Evolutionary conservation across 257 asterid species (phyloP).

Genomic region (Paulownia fortunei): DNA sequence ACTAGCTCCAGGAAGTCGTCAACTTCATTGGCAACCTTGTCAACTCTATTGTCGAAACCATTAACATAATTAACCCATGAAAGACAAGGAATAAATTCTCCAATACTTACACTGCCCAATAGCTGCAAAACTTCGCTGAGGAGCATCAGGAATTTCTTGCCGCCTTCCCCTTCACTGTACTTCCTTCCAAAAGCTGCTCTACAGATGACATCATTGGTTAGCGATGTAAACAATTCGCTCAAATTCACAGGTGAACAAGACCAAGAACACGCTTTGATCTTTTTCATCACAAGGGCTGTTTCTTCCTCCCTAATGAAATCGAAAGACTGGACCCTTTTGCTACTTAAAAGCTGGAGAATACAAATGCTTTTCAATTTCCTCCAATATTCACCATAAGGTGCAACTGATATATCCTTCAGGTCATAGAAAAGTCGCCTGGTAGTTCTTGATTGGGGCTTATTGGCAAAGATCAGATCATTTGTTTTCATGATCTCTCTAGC

Average conservation of each 20-base stretch:
- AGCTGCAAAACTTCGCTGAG: slow-evolving; percentile 38
- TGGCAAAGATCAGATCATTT: slow-evolving; percentile 54
- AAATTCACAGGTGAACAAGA: slow-evolving; percentile 36
- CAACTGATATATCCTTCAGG: slow-evolving; percentile 36
- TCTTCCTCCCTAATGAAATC: slow-evolving; percentile 47
- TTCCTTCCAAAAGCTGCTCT: slow-evolving; percentile 60
- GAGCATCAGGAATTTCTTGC: slow-evolving; percentile 37
- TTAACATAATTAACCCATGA: slow-evolving; percentile 48
- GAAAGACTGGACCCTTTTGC: slow-evolving; percentile 52
- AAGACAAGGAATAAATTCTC: slow-evolving; percentile 58
- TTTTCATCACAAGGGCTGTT: slow-evolving; percentile 38
- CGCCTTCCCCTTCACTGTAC: slow-evolving; percentile 42
- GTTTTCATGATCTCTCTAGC: slow-evolving; percentile 59
- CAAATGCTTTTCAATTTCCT: slow-evolving; percentile 48
- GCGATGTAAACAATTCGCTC: slow-evolving; percentile 31
- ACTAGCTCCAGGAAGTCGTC: slow-evolving; percentile 54
- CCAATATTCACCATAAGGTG: slow-evolving; percentile 62
- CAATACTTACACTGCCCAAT: slow-evolving; percentile 42
- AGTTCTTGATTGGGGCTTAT: slow-evolving; percentile 35
- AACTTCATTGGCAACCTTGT: slow-evolving; percentile 39
- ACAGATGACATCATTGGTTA: slow-evolving; percentile 48
- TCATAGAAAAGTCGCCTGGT: slow-evolving; percentile 34
- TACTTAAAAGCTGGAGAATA: slow-evolving; percentile 53
- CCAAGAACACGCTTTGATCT: slow-evolving; percentile 20
- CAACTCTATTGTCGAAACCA: slow-evolving; percentile 46